Evolutionary conservation across 2,329 filamentous ascomycete species (phyloP), one percentile per base, ranked within the genome.

Genomic region (Chaetomiaceae sp.): DNA sequence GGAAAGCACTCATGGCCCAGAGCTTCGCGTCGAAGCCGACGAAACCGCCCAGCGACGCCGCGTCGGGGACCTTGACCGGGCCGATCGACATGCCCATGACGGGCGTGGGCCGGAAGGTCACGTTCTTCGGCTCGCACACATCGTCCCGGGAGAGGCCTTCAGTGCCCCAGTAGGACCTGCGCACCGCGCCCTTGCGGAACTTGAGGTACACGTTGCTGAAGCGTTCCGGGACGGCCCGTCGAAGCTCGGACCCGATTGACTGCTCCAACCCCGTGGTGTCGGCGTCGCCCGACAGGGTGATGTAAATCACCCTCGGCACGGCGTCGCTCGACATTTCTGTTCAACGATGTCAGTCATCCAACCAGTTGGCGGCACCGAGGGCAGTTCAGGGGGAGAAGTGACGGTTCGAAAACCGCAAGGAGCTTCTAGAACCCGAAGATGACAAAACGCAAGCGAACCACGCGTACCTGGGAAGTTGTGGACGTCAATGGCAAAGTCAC

Each of bases 401-500:
- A n/a, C n/a, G n/a, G n/a, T n/a, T n/a, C n/a, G n/a, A n/a, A n/a
- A n/a, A n/a, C n/a, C n/a, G n/a, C n/a, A n/a, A n/a, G n/a, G n/a
- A n/a, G n/a, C n/a, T n/a, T n/a, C n/a, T n/a, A n/a, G n/a, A n/a
- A n/a, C n/a, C n/a, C n/a, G n/a, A n/a, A n/a, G n/a, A n/a, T n/a
- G n/a, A n/a, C n/a, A n/a, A n/a, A n/a, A n/a, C n/a, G n/a, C n/a
- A n/a, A n/a, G n/a, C n/a, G n/a, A n/a, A n/a, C n/a, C n/a, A n/a
- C n/a, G n/a, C n/a, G n/a, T n/a, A n/a, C n/a, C n/a, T 1, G 51
- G 46, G 27, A 54, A 54, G 47, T 48, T 51, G 47, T 54, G 47
- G 17, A 51, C 49, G 33, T 49, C 51, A 4, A 51, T 36, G 19
- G 51, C 44, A 19, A 49, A 51, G 30, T 54, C 46, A 9, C 36